Percentiles rank a stretch among this genome's conserved stretches.
phyloP scores from a whole-genome alignment of 495 filamentous ascomycete species.

The Lophiotrema nucula region DNA sequence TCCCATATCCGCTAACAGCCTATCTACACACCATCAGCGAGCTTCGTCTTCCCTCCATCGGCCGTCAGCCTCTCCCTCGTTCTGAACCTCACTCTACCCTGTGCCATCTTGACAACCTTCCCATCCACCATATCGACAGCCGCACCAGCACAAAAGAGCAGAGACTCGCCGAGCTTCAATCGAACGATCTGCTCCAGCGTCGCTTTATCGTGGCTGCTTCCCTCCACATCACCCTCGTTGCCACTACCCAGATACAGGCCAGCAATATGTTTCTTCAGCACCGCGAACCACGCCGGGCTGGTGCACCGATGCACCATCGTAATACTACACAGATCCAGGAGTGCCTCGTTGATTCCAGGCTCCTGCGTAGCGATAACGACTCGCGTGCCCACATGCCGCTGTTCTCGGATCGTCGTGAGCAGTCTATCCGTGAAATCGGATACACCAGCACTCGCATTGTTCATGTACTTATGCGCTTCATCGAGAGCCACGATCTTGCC shows the following conservation, averaged over 20 bases:
- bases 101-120: constrained; percentile 49
- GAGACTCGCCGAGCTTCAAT: constrained; percentile 61
- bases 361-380: constrained; percentile 77
- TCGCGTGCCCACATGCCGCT: constrained; percentile 66
- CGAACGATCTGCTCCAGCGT: constrained; percentile 59
- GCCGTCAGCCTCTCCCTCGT: constrained; percentile 53
- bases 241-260: constrained; percentile 13
- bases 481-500: constrained; percentile 58
- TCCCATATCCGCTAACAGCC: too few relatives aligned
- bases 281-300: constrained; percentile 64
- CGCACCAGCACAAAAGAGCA: constrained; percentile 64
- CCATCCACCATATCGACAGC: constrained; percentile 47
- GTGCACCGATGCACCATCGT: constrained; percentile 75
- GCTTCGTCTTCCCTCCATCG: constrained; percentile 51
- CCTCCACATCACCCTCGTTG: neutral
- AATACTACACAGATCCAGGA: constrained; percentile 70
- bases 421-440: constrained; percentile 60
- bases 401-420: constrained; percentile 62
- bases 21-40: neutral
- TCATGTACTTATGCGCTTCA: constrained; percentile 60
- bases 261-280: constrained; percentile 61
- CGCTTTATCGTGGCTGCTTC: constrained; percentile 32
- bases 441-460: constrained; percentile 47
- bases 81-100: constrained; percentile 51
- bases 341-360: constrained; percentile 66